These are phyloP conservation scores for Ceratopteris richardii DNA, from an alignment of 75 land plant species.

Conservation along the genomic window DNA sequence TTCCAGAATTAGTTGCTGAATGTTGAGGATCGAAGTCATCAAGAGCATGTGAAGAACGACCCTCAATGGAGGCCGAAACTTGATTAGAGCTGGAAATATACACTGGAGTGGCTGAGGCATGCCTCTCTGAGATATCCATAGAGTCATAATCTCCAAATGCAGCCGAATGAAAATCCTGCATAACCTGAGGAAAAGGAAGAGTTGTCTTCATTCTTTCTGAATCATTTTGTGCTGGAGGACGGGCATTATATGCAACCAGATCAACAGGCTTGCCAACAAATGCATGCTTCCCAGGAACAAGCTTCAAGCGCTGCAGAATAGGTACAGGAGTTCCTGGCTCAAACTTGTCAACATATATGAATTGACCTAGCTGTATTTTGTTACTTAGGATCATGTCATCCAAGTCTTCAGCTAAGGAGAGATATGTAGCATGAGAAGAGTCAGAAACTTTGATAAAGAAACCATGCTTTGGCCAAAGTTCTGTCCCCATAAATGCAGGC, in stretches of 20 bases:
- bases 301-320: constrained; percentile 64
- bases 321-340: constrained; percentile 40
- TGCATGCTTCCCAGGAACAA: constrained; percentile 74
- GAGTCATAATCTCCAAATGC: too few species aligned
- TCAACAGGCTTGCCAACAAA: constrained; percentile 86
- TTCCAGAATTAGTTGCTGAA: not conserved
- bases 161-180: not conserved
- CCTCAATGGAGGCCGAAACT: too few species aligned
- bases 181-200: not conserved
- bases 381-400: constrained; percentile 40
- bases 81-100: too few species aligned
- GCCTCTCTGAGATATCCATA: too few species aligned
- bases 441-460: constrained; percentile 46
- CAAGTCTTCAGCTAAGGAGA: constrained; percentile 41
- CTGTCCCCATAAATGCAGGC: constrained; percentile 34
- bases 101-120: too few species aligned
- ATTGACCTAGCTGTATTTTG: constrained; percentile 47
- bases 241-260: constrained; percentile 33
- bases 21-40: too few species aligned
- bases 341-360: constrained; percentile 35
- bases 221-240: not conserved
- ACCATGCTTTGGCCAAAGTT: constrained; percentile 45
- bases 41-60: not conserved
- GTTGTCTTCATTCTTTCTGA: not conserved
- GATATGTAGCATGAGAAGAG: constrained; percentile 38